Evolutionary conservation across 176 grass and related monocot species (phyloP).

Genomic region (Alloteropsis semialata): DNA sequence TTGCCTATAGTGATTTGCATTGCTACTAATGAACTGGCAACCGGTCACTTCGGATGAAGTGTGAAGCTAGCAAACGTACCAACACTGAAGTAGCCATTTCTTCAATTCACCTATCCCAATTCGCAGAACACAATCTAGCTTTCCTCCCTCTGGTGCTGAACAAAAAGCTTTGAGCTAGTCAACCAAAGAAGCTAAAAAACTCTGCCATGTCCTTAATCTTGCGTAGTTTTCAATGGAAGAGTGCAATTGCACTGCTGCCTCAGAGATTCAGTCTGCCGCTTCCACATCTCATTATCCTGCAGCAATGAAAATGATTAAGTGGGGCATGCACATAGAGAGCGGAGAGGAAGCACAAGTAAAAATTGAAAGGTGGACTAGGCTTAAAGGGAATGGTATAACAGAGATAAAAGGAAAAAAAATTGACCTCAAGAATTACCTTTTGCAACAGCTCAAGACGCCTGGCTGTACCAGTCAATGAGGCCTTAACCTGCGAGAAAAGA

Average conservation of each 20-base stretch:
- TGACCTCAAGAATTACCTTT: conserved; percentile 41
- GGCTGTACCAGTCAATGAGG: conserved; percentile 40
- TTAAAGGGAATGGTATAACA: not conserved
- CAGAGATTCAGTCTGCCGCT: conserved; percentile 53
- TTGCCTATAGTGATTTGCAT: not conserved
- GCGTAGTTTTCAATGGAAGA: conserved; percentile 6
- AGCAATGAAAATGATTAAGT: not conserved
- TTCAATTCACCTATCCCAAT: not conserved
- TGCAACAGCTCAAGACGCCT: conserved; percentile 47
- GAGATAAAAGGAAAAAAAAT: not conserved
- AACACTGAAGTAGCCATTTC: not conserved
- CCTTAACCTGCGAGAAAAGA: conserved; percentile 56
- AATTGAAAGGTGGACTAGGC: not conserved
- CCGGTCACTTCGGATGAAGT: not conserved
- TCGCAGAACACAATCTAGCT: conserved; percentile 3
- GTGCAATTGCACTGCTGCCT: conserved; percentile 42
- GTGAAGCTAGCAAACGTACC: not conserved
- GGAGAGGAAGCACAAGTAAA: not conserved
- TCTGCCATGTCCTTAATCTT: not conserved
- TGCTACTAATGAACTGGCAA: not conserved
- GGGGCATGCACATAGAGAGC: not conserved
- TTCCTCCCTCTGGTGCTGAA: not conserved
- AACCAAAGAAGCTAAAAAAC: conserved; percentile 9
- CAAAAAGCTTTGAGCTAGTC: not conserved
- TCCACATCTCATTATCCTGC: conserved; percentile 61